A percentile compares a stretch with the other conserved stretches of the same genome.
phyloP scores from a whole-genome alignment of 768 basidiomycete species.

The Naematelia aurantialba region DNA sequence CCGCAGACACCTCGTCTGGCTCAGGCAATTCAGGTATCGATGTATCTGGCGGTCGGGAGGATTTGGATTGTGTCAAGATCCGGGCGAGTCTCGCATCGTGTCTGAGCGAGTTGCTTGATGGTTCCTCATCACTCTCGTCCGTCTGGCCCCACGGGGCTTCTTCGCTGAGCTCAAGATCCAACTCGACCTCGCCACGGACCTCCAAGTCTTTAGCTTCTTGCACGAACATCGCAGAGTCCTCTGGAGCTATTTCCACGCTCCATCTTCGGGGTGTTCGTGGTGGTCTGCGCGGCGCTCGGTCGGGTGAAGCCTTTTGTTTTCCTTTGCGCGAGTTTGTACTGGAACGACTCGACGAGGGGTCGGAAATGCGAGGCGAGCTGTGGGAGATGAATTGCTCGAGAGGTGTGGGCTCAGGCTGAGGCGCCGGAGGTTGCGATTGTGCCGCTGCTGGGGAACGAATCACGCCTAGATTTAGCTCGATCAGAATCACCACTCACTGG shows the following conservation, averaged over 20 bases:
- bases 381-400: background rate
- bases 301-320: slow-evolving; percentile 25
- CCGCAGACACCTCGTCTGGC: slow-evolving; percentile 10
- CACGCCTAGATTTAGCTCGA: background rate
- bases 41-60: slow-evolving; percentile 1
- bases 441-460: background rate
- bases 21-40: slow-evolving; percentile 31
- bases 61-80: background rate
- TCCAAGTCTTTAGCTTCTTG: slow-evolving; percentile 19
- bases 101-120: background rate
- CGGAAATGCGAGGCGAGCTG: background rate
- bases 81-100: slow-evolving; percentile 1
- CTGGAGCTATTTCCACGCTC: slow-evolving; percentile 35
- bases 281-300: background rate
- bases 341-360: background rate
- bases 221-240: slow-evolving; percentile 27
- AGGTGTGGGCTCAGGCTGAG: background rate
- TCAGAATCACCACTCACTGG: background rate
- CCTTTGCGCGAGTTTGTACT: slow-evolving; percentile 28
- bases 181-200: slow-evolving; percentile 26
- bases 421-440: background rate
- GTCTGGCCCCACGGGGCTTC: slow-evolving; percentile 9
- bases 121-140: slow-evolving; percentile 7
- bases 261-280: slow-evolving; percentile 23
- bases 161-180: slow-evolving; percentile 32